Base-by-base conservation (phyloP, 148 eudicot species). In the Chenopodium suecicum region DNA sequence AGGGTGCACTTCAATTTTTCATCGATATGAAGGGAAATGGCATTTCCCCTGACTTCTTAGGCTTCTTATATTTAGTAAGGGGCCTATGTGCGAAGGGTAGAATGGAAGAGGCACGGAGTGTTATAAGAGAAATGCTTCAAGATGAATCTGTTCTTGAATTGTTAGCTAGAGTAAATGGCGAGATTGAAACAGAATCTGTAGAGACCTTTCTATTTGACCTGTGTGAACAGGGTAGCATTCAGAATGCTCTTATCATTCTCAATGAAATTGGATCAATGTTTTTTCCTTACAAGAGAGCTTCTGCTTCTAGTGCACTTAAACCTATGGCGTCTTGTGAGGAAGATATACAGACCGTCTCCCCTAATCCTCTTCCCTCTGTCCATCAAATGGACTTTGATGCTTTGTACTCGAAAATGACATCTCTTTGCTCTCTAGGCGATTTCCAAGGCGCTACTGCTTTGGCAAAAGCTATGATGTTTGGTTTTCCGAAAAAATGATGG, bases 11-110 rank as follows among this genome's bases (percentile, higher is more conserved):
- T 25, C 82, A 80, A 27, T 85, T 88, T 76, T 96, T 87, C 83
- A 78, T 84, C 32, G 86, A 85, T 76, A 89, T 88, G 83, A 88
- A 89, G 82, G 84, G 71, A 71, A 86, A 81, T 73, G 93, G 89
- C 10, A 77, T 85, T 44, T 54, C 83, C 58, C 99, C 98, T 56
- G 98, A 94, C 87, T 92, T 91, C 72, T 83, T 94, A 89, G 99
- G 97, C 50, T 94, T 89, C 75, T 70, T 94, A 83, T 89, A 86
- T 84, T 84, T 96, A 66, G 69, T 92, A 68, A 91, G 91, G 83
- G 98, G 97, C 32, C 73, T 94, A 67, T 94, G 84, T 89, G 81
- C 93, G 2, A 96, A 94, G 82, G 99, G 99, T 82, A 89, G 99
- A 84, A 90, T 96, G 97, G 98, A 92, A 89, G 99, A 96, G 88